Percentiles rank a stretch among this genome's conserved stretches.
phyloP scores from a whole-genome alignment of 2,329 filamentous ascomycete species.

The Chaetomiaceae sp. region DNA sequence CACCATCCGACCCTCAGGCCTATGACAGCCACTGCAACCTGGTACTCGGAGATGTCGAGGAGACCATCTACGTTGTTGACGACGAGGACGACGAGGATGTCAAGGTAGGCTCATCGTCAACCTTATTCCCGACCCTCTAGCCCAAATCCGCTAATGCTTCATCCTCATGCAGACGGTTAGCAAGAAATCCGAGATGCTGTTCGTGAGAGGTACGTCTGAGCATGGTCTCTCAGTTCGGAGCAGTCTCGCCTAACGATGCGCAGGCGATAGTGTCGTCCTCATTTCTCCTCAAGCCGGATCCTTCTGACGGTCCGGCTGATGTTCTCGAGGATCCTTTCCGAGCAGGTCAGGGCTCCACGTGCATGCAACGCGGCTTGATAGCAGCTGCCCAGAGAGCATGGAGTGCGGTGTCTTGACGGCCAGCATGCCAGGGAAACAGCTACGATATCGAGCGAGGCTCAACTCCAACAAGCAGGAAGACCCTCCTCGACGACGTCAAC shows the following conservation, averaged over 20 bases:
- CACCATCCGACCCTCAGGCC: constrained; percentile 54
- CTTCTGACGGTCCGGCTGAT: constrained; percentile 16
- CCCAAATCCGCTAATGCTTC: too few species aligned
- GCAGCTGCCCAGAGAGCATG: too few species aligned
- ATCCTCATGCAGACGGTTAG: constrained; percentile 66
- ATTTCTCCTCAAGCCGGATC: constrained; percentile 28
- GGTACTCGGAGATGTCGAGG: constrained; percentile 91
- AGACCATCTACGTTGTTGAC: constrained; percentile 92
- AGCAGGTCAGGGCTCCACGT: not conserved
- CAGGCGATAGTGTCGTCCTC: constrained; percentile 31
- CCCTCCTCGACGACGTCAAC: too few species aligned
- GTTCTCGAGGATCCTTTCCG: not conserved
- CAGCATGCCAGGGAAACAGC: too few species aligned
- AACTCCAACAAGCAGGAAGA: too few species aligned
- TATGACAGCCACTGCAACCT: constrained; percentile 99
- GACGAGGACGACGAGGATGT: constrained; percentile 71
- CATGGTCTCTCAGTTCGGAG: too few species aligned
- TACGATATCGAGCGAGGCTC: too few species aligned
- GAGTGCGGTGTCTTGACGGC: too few species aligned
- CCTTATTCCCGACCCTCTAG: too few species aligned
- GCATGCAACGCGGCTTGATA: too few species aligned
- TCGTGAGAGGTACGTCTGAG: constrained; percentile 75
- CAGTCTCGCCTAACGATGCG: not conserved
- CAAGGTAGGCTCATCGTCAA: constrained; percentile 51
- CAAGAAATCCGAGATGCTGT: constrained; percentile 98